Conservation (phyloP, 2,329 filamentous ascomycete species). For the Nemania sp. region DNA sequence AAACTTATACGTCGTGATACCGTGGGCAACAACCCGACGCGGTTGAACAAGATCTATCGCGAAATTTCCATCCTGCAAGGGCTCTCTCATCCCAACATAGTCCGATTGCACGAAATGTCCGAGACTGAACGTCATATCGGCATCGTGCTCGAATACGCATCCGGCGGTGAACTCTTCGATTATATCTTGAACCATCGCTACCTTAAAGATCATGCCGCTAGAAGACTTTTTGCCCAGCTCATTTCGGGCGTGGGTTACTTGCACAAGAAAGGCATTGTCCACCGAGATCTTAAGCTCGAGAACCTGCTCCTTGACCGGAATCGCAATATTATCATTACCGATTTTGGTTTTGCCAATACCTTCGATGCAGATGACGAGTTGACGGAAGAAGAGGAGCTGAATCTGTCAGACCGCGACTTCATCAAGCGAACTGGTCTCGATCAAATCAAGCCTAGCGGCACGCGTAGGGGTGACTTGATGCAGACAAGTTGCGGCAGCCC, state of each 20-base stretch:
- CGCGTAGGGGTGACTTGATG: constrained; percentile 91
- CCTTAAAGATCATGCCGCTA: constrained; percentile 88
- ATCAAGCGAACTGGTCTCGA: constrained; percentile 88
- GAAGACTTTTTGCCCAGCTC: constrained; percentile 90
- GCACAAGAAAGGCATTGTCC: constrained; percentile 98
- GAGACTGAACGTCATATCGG: constrained; percentile 97
- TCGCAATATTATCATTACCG: constrained; percentile 98
- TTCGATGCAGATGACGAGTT: constrained; percentile 90
- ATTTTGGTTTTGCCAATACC: constrained; percentile 98
- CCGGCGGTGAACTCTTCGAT: constrained; percentile 95
- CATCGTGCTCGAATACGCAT: constrained; percentile 97
- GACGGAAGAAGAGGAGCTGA: constrained; percentile 85
- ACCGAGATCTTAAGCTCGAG: constrained; percentile 94
- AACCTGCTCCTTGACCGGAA: constrained; percentile 94
- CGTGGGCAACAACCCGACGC: constrained; percentile 83
- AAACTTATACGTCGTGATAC: constrained; percentile 91
- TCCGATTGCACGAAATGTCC: constrained; percentile 96
- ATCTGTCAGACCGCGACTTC: constrained; percentile 83
- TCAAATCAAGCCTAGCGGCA: constrained; percentile 72
- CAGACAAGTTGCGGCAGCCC: constrained; percentile 98
- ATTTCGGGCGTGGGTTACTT: constrained; percentile 96
- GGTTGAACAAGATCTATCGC: constrained; percentile 94
- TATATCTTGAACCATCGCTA: constrained; percentile 98
- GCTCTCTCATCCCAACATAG: constrained; percentile 94
- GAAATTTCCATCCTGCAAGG: constrained; percentile 90